A percentile compares a stretch with the other conserved stretches of the same genome.
Evolutionary conservation across 2,329 filamentous ascomycete species (phyloP).

Genomic region (Lasiodiplodia hormozganensis): DNA sequence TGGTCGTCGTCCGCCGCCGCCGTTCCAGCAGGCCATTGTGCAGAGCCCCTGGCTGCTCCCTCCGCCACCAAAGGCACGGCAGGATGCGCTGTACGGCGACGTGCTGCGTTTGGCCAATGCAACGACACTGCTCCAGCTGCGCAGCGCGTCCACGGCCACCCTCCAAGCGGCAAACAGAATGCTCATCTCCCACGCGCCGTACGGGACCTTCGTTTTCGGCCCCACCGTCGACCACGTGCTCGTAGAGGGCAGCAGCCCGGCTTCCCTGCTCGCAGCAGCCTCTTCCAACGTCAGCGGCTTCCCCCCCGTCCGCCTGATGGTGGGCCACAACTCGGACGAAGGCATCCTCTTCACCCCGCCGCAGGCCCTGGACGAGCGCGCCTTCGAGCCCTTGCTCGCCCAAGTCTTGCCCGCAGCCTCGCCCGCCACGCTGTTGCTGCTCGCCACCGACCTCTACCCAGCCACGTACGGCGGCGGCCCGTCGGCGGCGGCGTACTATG

Average conservation of each 20-base stretch:
- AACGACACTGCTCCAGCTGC: background rate
- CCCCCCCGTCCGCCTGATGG: background rate
- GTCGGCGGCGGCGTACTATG: background rate
- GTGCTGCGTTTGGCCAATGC: background rate
- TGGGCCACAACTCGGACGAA: slow-evolving; percentile 7
- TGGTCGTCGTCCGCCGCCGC: background rate
- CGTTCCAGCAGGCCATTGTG: background rate
- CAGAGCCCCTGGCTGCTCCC: slow-evolving; percentile 8
- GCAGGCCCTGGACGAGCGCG: background rate
- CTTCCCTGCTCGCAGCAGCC: background rate
- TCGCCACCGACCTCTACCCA: background rate
- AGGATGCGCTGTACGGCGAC: background rate
- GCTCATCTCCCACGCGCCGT: background rate
- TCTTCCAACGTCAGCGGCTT: background rate
- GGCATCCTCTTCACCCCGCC: slow-evolving; percentile 1
- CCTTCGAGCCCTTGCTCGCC: background rate
- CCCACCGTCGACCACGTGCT: slow-evolving; percentile 45
- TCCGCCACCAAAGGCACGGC: background rate
- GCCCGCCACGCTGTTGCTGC: background rate
- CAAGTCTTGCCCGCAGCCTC: background rate
- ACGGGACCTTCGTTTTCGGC: slow-evolving; percentile 26
- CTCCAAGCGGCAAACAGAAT: background rate
- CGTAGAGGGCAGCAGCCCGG: slow-evolving; percentile 37
- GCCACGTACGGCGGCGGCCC: background rate
- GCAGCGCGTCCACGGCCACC: background rate